Evolutionary conservation across 2,329 filamentous ascomycete species (phyloP).

Genomic region (Huntiella bhutanensis): DNA sequence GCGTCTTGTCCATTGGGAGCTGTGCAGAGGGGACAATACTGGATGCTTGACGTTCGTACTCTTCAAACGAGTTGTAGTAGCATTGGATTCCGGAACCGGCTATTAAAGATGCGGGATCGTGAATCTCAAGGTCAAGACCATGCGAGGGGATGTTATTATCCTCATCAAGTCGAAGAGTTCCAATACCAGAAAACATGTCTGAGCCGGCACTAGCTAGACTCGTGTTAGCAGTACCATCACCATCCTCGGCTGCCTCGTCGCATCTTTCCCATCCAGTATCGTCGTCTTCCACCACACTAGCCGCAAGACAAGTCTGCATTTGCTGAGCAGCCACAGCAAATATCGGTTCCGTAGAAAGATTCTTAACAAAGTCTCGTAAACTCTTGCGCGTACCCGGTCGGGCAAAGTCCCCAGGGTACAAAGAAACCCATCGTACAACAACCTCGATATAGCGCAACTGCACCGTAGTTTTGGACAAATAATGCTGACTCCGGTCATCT

Average conservation of each 20-base stretch:
- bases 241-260: slow-evolving; percentile 34
- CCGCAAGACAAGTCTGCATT: slow-evolving; percentile 60
- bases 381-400: slow-evolving; percentile 52
- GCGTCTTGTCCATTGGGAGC: slow-evolving; percentile 58
- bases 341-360: slow-evolving; percentile 58
- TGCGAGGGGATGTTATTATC: slow-evolving; percentile 14
- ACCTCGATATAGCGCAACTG: slow-evolving; percentile 73
- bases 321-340: slow-evolving; percentile 74
- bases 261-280: slow-evolving; percentile 82
- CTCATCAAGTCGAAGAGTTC: slow-evolving; percentile 29
- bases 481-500: slow-evolving; percentile 45
- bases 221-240: slow-evolving; percentile 16
- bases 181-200: slow-evolving; percentile 26
- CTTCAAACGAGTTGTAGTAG: slow-evolving; percentile 49
- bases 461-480: slow-evolving; percentile 58
- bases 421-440: slow-evolving; percentile 71
- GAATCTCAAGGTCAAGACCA: slow-evolving; percentile 13
- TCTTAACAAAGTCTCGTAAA: slow-evolving; percentile 55
- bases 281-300: slow-evolving; percentile 61
- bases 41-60: slow-evolving; percentile 62
- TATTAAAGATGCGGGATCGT: slow-evolving; percentile 7
- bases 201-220: slow-evolving; percentile 11
- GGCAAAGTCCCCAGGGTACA: slow-evolving; percentile 87
- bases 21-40: slow-evolving; percentile 50
- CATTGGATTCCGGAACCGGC: slow-evolving; percentile 10